These are phyloP conservation scores for Coemansia erecta DNA, from an alignment of 192 early-diverging fungal genomes.

Conservation along the genomic window DNA sequence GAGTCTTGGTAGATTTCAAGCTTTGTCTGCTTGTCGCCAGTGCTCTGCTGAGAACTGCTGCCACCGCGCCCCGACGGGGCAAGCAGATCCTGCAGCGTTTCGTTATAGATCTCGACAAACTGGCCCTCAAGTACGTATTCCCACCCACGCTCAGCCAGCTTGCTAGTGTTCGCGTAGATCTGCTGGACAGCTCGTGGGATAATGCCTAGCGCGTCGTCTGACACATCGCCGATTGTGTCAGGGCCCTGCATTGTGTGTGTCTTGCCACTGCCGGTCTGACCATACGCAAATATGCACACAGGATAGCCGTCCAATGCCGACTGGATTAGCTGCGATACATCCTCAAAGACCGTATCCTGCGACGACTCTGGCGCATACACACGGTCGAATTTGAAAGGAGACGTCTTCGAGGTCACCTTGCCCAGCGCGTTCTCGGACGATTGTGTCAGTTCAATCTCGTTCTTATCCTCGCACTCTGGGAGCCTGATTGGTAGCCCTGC, in stretches of 20 bases:
- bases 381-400: conserved; percentile 82
- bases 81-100: conserved; percentile 83
- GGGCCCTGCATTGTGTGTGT: conserved; percentile 81
- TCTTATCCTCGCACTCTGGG: conserved; percentile 58
- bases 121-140: conserved; percentile 82
- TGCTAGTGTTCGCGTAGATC: conserved; percentile 76
- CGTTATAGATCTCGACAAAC: conserved; percentile 97
- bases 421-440: conserved; percentile 50
- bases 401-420: conserved; percentile 58
- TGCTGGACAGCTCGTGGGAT: conserved; percentile 92
- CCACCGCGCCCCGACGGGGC: conserved; percentile 30
- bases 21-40: conserved; percentile 57
- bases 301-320: conserved; percentile 95
- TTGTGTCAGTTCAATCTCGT: conserved; percentile 76
- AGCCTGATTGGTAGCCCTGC: conserved; percentile 50
- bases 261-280: conserved; percentile 95
- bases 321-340: conserved; percentile 95
- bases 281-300: conserved; percentile 97
- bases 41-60: background rate
- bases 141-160: conserved; percentile 79
- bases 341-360: conserved; percentile 85
- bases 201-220: conserved; percentile 67
- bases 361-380: conserved; percentile 69
- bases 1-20: conserved; percentile 83
- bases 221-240: conserved; percentile 20